Evolutionary conservation across 441 rosid species (phyloP), one percentile per base, ranked within the genome.

Genomic region (Eutrema salsugineum): DNA sequence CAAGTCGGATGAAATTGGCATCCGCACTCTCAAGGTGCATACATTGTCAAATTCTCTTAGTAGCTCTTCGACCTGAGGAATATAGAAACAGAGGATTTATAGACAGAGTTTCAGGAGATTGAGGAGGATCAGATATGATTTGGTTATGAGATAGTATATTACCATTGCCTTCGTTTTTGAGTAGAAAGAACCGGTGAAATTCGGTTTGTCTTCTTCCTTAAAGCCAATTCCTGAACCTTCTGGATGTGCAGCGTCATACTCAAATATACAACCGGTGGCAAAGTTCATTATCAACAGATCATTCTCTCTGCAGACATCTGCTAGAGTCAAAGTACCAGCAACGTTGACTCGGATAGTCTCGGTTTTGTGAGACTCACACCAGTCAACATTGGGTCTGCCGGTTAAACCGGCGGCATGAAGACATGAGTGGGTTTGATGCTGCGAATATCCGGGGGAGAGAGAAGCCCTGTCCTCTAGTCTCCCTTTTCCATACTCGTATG

Each of bases 111-210:
- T 0, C 15, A 46, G 56, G 43, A 48, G 30, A 64, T 5, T 30
- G 56, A 47, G 55, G 63, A 44, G 55, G 63, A 44, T 57, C 14
- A 64, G 14, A 50, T 24, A 33, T 44, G 24, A 30, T 76, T 15
- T 55, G 8, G n/a, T 49, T 7, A 63, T 63, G 47, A 15, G 30
- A 27, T 11, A 5, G 10, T 6, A 7, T 11, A 35, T 54, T 81
- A 91, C 97, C 96, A 93, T 91, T 51, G 96, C 97, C 76, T 91
- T 93, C 49, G 98, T 87, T 81, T 89, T 93, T 12, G 97, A 93
- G 70, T 93, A 91, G 85, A 82, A 91, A 32, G 98, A 93, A 61
- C 97, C 97, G 10, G 39, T 80, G 72, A 93, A 93, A 66, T 93
- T 93, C 11, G 98, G 97, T 40, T 76, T 86, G 68, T 93, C 97